A percentile compares a stretch with the other conserved stretches of the same genome.
phyloP scores from a whole-genome alignment of 345 rosid species.

The Limnanthes douglasii region DNA sequence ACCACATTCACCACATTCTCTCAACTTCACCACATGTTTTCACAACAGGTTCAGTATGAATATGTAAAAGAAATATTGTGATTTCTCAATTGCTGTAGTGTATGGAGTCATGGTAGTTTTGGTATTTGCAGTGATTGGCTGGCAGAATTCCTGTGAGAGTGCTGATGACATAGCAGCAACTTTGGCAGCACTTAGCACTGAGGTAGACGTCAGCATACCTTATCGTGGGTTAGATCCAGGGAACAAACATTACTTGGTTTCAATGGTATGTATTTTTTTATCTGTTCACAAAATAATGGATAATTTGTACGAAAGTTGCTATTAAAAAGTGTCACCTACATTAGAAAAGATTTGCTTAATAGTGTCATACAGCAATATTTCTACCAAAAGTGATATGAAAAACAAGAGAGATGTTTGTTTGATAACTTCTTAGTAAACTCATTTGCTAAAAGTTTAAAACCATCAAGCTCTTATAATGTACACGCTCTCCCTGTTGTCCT shows the following conservation, averaged over 20 bases:
- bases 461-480: too few relatives aligned
- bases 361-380: too few relatives aligned
- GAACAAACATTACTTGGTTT: slow-evolving; percentile 49
- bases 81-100: slow-evolving; percentile 1
- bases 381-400: too few relatives aligned
- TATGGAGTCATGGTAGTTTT: slow-evolving; percentile 4
- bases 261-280: slow-evolving; percentile 50
- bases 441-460: too few relatives aligned
- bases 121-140: slow-evolving; percentile 70
- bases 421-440: too few relatives aligned
- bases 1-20: slow-evolving; percentile 68
- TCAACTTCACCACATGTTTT: slow-evolving; percentile 72
- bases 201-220: slow-evolving; percentile 71
- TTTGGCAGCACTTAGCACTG: slow-evolving; percentile 54
- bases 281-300: too few relatives aligned
- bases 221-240: slow-evolving; percentile 73
- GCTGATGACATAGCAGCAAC: slow-evolving; percentile 81
- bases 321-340: too few relatives aligned
- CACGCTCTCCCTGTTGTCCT: slow-evolving; percentile 3
- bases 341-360: too few relatives aligned
- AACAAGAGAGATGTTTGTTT: too few relatives aligned
- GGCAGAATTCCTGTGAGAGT: slow-evolving; percentile 90
- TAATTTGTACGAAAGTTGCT: too few relatives aligned
- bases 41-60: slow-evolving; percentile 47
- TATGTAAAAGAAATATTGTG: slow-evolving; percentile 1